Base-by-base conservation (phyloP, 257 asterid species). In the Nicotiana undulata region DNA sequence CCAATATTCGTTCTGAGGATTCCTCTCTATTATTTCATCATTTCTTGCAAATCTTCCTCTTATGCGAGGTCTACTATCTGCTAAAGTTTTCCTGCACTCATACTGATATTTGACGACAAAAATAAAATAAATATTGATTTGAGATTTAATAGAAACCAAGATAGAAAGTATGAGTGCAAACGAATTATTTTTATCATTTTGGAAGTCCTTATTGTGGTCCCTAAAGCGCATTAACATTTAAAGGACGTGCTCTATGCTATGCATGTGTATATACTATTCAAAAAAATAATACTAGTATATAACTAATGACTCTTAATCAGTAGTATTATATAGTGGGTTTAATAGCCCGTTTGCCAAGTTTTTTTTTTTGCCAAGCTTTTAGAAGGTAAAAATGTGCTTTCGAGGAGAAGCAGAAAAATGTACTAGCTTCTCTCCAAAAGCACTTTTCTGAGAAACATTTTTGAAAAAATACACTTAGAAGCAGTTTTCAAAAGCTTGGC, bases 61-160 rank as follows among this genome's bases (percentile, higher is more conserved):
- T 61, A 93, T 91, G 4, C 98, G 93, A 0, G 97, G 98, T 49
- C 98, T 86, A 75, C 97, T 92, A 66, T 93, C 98, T 15, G 98
- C 98, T 78, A 94, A 83, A 22, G 97, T 92, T 83, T 94, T 95
- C 84, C 99, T 87, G 85, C 99, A 93, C 79, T 93, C 99, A 9
- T 95, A 95, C 99, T 95, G 82, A 70, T 22, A 44, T 22, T 70
- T n/a, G 63, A 18, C 11, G 24, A 18, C n/a, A 18, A 18, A 6
- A 17, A 16, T 26, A 26, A 26, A 26, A 26, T 1, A 26, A 26
- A 26, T 26, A 56, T 17, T 5, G 9, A 18, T 56, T 26, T 56
- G 63, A 56, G 63, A 18, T 56, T 56, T 56, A 53, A 5, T n/a
- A 55, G 60, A 55, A 15, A 55, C 9, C 22, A 53, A 51, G 6